A percentile compares a stretch with the other conserved stretches of the same genome.
These are phyloP conservation scores for Saccharomyces hybrid DNA, from an alignment of 1,139 yeast genomes.

Conservation along the genomic window DNA sequence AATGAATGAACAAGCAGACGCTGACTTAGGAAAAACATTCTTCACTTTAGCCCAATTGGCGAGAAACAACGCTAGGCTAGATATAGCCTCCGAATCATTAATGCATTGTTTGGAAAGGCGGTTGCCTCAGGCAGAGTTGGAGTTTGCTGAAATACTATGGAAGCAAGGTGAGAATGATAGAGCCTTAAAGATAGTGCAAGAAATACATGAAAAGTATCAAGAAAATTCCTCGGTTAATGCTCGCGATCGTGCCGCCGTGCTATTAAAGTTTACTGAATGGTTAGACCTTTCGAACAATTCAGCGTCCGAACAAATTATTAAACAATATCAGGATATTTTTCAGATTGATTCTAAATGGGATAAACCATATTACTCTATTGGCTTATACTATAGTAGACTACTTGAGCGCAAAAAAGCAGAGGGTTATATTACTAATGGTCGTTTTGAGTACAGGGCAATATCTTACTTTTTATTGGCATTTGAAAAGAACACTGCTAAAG, in stretches of 20 bases:
- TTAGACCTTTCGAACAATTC: slow-evolving; percentile 80
- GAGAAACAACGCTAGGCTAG: slow-evolving; percentile 60
- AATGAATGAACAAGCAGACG: slow-evolving; percentile 33
- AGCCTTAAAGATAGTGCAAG: slow-evolving; percentile 63
- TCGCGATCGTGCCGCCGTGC: slow-evolving; percentile 43
- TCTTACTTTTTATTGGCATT: slow-evolving; percentile 60
- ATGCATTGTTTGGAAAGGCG: slow-evolving; percentile 51
- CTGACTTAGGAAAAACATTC: slow-evolving; percentile 45
- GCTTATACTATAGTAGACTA: slow-evolving; percentile 70
- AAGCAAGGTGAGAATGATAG: slow-evolving; percentile 82
- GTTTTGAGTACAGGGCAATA: slow-evolving; percentile 60
- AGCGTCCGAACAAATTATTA: slow-evolving; percentile 63
- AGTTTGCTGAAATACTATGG: slow-evolving; percentile 84
- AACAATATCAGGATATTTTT: slow-evolving; percentile 58
- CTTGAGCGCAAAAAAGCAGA: slow-evolving; percentile 51
- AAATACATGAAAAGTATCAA: slow-evolving; percentile 33
- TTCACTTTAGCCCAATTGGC: slow-evolving; percentile 60
- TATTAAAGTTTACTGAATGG: slow-evolving; percentile 83
- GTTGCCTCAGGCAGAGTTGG: slow-evolving; percentile 53
- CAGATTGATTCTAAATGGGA: slow-evolving; percentile 61
- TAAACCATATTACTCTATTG: slow-evolving; percentile 73
- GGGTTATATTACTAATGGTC: slow-evolving; percentile 44
- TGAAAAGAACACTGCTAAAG: slow-evolving; percentile 58
- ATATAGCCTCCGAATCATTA: slow-evolving; percentile 65
- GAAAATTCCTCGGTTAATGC: slow-evolving; percentile 14